These are phyloP conservation scores for Salvia rosmarinus DNA, from an alignment of 257 asterid genomes.

Conservation along the genomic window DNA sequence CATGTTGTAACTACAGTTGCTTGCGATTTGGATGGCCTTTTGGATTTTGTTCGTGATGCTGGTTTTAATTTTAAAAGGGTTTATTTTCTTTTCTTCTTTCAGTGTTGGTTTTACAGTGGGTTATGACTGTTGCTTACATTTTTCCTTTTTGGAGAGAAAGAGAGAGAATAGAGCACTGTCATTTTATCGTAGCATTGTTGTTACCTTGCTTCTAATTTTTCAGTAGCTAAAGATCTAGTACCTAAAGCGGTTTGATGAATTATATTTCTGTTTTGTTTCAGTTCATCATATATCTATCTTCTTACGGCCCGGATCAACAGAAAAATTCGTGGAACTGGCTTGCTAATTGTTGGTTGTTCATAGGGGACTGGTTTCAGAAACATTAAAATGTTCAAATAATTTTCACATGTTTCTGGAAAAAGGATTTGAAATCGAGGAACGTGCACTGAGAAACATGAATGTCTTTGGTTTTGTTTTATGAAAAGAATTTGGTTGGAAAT, in stretches of 20 bases:
- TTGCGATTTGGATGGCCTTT: conserved; percentile 26
- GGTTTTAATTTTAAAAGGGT: conserved; percentile 9
- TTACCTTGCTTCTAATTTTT: conserved; percentile 20
- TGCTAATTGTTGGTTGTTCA: conserved; percentile 11
- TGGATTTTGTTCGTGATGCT: conserved; percentile 16
- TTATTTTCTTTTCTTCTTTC: background rate
- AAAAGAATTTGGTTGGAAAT: conserved; percentile 14
- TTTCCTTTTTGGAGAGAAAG: background rate
- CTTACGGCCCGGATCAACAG: conserved; percentile 16
- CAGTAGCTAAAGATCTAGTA: conserved; percentile 16
- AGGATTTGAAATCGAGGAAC: background rate
- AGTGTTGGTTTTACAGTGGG: conserved; percentile 48
- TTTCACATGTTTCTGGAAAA: background rate
- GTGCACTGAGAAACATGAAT: background rate
- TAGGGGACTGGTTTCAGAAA: background rate
- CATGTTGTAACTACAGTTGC: conserved; percentile 16
- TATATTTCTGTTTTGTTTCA: background rate
- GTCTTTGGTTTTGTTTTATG: background rate
- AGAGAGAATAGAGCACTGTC: background rate
- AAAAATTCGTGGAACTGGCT: conserved; percentile 6
- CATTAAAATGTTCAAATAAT: background rate
- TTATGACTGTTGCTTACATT: conserved; percentile 30
- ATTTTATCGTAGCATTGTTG: background rate
- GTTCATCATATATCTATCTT: background rate
- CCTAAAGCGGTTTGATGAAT: background rate